phyloP scores from a whole-genome alignment of 371 early-diverging fungal genomes.

The Actinomucor elegans region DNA sequence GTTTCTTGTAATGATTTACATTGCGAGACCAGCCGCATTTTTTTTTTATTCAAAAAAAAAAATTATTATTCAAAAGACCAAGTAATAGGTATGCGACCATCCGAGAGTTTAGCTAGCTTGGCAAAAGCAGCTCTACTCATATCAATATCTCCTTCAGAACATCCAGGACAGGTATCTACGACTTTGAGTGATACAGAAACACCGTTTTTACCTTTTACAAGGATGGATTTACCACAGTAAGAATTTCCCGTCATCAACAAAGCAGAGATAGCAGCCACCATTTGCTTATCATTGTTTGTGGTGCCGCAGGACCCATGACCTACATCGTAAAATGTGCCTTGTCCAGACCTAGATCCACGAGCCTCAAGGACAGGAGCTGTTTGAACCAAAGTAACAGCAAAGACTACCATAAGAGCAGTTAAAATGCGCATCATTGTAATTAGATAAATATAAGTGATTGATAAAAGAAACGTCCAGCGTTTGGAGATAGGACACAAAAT shows the following conservation, averaged over 20 bases:
- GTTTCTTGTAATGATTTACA: no score
- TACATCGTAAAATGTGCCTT: conserved; percentile 37
- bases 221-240: conserved; percentile 48
- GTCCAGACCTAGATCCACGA: conserved; percentile 26
- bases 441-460: no score
- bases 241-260: conserved; percentile 25
- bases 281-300: conserved; percentile 17
- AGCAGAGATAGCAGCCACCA: conserved; percentile 41
- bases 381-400: no score
- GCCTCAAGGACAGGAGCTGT: conserved; percentile 19
- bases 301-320: conserved; percentile 50
- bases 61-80: conserved; percentile 31
- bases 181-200: conserved; percentile 41
- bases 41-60: not conserved
- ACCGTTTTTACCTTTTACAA: conserved; percentile 28
- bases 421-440: no score
- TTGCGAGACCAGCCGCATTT: conserved; percentile 5
- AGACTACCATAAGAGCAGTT: no score
- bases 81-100: conserved; percentile 41
- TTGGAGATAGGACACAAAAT: no score
- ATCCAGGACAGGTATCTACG: conserved; percentile 56
- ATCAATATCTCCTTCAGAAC: conserved; percentile 38
- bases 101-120: conserved; percentile 28
- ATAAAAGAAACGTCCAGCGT: no score
- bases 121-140: conserved; percentile 46